Evolutionary conservation across 2,329 filamentous ascomycete genomes (phyloP).

Genomic region (Ophiocordyceps camponoti-floridani): DNA sequence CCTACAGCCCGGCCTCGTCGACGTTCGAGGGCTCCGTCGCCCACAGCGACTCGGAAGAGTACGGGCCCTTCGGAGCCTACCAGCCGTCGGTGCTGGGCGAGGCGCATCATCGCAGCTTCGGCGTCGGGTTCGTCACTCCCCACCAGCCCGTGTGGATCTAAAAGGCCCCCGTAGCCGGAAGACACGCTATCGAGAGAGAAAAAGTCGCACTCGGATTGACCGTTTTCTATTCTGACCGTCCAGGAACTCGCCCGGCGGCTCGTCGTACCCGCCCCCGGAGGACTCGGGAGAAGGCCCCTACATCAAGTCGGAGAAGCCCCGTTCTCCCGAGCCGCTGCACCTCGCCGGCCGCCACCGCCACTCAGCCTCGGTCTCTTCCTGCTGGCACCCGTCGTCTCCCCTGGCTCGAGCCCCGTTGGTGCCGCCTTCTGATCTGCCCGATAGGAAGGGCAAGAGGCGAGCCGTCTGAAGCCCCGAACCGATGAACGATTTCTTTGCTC

Average conservation of each 20-base stretch:
- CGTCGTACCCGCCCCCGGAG: slow-evolving; percentile 25
- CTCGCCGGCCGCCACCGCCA: slow-evolving; percentile 19
- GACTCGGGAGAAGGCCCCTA: slow-evolving; percentile 23
- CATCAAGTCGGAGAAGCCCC: slow-evolving; percentile 19
- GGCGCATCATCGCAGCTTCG: slow-evolving; percentile 15
- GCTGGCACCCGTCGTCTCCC: slow-evolving; percentile 16
- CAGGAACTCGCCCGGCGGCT: slow-evolving; percentile 21
- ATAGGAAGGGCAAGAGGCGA: slow-evolving; percentile 15
- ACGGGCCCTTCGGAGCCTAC: slow-evolving; percentile 25
- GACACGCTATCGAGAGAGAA: slow-evolving; percentile 6
- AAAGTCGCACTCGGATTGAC: slow-evolving; percentile 34
- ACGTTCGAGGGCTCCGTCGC: slow-evolving; percentile 43
- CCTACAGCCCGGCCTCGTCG: slow-evolving; percentile 45
- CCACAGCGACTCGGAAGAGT: slow-evolving; percentile 46
- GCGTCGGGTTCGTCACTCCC: slow-evolving; percentile 44
- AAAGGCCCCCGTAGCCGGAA: slow-evolving; percentile 11
- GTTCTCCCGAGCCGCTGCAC: slow-evolving; percentile 18
- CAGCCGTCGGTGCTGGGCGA: slow-evolving; percentile 28
- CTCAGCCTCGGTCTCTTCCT: slow-evolving; percentile 16
- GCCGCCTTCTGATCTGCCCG: slow-evolving; percentile 3
- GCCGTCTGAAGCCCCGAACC: not conserved
- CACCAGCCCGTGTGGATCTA: slow-evolving; percentile 44
- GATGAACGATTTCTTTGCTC: not conserved
- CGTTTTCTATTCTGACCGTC: slow-evolving; percentile 17
- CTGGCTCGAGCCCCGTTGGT: slow-evolving; percentile 14